Conservation (phyloP, 1,284 basidiomycete genomes). For the Sphagnurus paluster region DNA sequence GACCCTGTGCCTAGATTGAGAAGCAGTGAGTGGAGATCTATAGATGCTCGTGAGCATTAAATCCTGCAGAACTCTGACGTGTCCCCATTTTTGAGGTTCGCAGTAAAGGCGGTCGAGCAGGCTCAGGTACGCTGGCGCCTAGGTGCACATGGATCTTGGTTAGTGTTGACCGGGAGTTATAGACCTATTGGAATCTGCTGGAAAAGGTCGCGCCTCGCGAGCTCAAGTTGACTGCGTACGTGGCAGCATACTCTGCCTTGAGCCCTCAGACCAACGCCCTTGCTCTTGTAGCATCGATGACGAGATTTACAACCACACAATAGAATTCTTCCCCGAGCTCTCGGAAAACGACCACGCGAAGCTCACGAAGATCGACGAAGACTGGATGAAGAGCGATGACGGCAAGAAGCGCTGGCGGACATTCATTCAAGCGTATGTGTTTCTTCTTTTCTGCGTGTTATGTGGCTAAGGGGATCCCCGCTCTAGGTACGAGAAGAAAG, state of each 20-base stretch:
- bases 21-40: conserved; percentile 72
- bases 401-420: conserved; percentile 92
- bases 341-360: conserved; percentile 62
- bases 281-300: conserved; percentile 73
- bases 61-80: conserved; percentile 4
- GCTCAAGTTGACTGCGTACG: conserved; percentile 81
- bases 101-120: conserved; percentile 95
- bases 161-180: conserved; percentile 2
- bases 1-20: conserved; percentile 71
- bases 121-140: conserved; percentile 65
- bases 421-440: conserved; percentile 81
- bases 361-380: conserved; percentile 82
- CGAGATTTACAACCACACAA: conserved; percentile 84
- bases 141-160: not conserved
- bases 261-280: not conserved
- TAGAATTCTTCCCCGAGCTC: conserved; percentile 84
- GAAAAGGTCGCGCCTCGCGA: conserved; percentile 79
- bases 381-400: conserved; percentile 91
- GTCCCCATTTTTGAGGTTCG: conserved; percentile 62
- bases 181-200: conserved; percentile 97
- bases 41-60: not conserved
- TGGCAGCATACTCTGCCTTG: conserved; percentile 8
- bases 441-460: not conserved
- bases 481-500: conserved; percentile 76
- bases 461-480: not conserved